phyloP scores from a whole-genome alignment of 1,284 basidiomycete genomes.

The Pascua guehoae region DNA sequence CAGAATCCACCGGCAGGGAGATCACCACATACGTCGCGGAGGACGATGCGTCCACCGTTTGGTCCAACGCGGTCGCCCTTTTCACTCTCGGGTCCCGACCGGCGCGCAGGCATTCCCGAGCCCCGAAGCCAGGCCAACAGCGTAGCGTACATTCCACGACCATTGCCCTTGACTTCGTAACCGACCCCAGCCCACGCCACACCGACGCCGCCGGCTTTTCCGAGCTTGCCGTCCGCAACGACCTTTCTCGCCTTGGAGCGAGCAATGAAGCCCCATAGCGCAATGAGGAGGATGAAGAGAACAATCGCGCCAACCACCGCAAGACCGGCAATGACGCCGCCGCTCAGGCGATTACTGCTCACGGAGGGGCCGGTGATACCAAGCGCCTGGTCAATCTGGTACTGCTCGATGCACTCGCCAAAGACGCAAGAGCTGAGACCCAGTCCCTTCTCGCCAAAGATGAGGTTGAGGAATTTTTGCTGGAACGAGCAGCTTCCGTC shows the following conservation, averaged over 20 bases:
- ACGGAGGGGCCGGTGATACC: slow-evolving; percentile 20
- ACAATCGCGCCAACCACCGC: slow-evolving; percentile 71
- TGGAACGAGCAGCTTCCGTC: slow-evolving; percentile 69
- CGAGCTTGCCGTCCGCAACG: slow-evolving; percentile 40
- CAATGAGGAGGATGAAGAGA: slow-evolving; percentile 57
- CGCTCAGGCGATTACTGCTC: slow-evolving; percentile 41
- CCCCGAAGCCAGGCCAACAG: slow-evolving; percentile 30
- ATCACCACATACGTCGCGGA: slow-evolving; percentile 66
- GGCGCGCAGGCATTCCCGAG: slow-evolving; percentile 5
- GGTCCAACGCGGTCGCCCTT: slow-evolving; percentile 9
- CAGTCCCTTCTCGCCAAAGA: slow-evolving; percentile 73
- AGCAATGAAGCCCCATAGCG: slow-evolving; percentile 60
- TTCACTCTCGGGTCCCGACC: not conserved
- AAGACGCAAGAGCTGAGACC: slow-evolving; percentile 66
- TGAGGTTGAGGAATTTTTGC: slow-evolving; percentile 59
- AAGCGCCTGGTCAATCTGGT: slow-evolving; percentile 60
- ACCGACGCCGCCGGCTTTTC: slow-evolving; percentile 54
- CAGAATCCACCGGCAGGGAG: slow-evolving; percentile 75
- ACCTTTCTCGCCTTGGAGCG: slow-evolving; percentile 61
- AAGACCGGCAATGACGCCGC: slow-evolving; percentile 81
- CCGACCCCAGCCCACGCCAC: slow-evolving; percentile 68
- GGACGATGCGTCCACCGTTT: slow-evolving; percentile 61
- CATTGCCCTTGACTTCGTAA: slow-evolving; percentile 52
- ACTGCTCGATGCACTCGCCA: slow-evolving; percentile 80
- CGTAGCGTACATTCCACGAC: slow-evolving; percentile 6